phyloP scores from a whole-genome alignment of 164 flowering plant genomes.

The Magnolia changhungtana region DNA sequence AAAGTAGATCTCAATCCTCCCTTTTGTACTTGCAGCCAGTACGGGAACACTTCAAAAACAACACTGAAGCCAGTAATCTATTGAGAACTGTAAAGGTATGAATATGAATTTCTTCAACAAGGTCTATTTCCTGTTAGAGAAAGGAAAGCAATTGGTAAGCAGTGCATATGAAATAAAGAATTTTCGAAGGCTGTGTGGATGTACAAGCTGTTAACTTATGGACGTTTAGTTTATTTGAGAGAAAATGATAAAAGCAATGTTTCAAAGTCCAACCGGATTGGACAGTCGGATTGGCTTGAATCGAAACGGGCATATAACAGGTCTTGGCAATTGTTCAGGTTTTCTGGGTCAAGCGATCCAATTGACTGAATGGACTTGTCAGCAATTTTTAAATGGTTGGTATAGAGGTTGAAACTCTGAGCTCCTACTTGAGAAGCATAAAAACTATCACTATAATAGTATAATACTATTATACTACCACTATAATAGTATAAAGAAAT shows the following conservation, averaged over 20 bases:
- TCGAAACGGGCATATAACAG: not conserved
- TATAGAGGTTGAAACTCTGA: not conserved
- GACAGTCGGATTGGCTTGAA: not conserved
- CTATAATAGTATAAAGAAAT: too few relatives aligned
- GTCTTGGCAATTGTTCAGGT: not conserved
- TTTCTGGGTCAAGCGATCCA: not conserved
- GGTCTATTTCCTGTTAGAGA: not conserved
- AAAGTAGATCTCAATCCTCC: not conserved
- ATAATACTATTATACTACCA: too few relatives aligned
- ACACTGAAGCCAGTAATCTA: constrained; percentile 18
- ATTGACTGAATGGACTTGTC: too few relatives aligned
- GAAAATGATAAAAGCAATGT: not conserved
- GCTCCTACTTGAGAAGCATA: not conserved
- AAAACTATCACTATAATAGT: not conserved
- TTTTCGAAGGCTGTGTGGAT: too few relatives aligned
- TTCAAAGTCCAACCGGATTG: not conserved
- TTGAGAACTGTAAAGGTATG: constrained; percentile 19
- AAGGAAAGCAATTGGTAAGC: not conserved
- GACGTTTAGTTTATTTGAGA: not conserved
- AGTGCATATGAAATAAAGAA: not conserved
- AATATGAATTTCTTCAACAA: not conserved
- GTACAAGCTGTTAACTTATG: not conserved
- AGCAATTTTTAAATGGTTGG: not conserved
- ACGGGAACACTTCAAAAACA: constrained; percentile 19
- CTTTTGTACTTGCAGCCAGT: constrained; percentile 16